Percentiles rank a stretch among this genome's conserved stretches.
These are phyloP conservation scores for Boletus insuetus DNA, from an alignment of 768 basidiomycete genomes.

Conservation along the genomic window DNA sequence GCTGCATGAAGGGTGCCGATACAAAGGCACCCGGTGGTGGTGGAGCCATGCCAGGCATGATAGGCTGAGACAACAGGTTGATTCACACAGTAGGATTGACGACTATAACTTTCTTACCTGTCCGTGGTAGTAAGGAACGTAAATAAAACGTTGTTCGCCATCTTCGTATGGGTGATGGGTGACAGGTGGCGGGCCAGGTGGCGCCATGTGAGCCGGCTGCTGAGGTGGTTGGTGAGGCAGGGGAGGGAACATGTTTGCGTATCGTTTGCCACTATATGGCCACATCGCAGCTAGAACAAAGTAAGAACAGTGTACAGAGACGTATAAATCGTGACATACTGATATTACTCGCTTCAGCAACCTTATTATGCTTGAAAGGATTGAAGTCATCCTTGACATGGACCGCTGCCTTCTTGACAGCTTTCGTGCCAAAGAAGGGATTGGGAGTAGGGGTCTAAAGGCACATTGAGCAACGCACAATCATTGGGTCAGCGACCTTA, in stretches of 20 bases:
- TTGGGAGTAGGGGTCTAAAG: slow-evolving; percentile 53
- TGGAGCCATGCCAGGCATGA: slow-evolving; percentile 84
- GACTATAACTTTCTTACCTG: slow-evolving; percentile 44
- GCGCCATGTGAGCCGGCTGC: slow-evolving; percentile 64
- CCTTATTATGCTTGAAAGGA: slow-evolving; percentile 87
- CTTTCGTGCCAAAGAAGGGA: slow-evolving; percentile 86
- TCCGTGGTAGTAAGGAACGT: slow-evolving; percentile 80
- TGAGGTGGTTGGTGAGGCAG: slow-evolving; percentile 57
- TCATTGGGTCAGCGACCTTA: slow-evolving; percentile 24
- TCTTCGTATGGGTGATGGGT: slow-evolving; percentile 81
- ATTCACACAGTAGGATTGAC: not conserved
- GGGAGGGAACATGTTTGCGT: slow-evolving; percentile 72
- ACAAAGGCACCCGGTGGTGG: slow-evolving; percentile 80
- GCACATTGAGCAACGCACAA: slow-evolving; percentile 8
- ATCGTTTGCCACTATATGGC: slow-evolving; percentile 90
- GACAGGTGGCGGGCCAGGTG: slow-evolving; percentile 64
- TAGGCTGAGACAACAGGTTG: slow-evolving; percentile 45
- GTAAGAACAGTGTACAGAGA: not conserved
- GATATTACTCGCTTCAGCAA: slow-evolving; percentile 69
- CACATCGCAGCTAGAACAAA: slow-evolving; percentile 60
- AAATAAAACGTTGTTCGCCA: slow-evolving; percentile 67
- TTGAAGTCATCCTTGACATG: slow-evolving; percentile 97
- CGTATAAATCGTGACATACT: slow-evolving; percentile 46
- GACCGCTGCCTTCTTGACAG: slow-evolving; percentile 72
- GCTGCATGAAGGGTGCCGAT: slow-evolving; percentile 79